Base-by-base conservation (phyloP, 129 eudicot species). In the Escallonia rubra region DNA sequence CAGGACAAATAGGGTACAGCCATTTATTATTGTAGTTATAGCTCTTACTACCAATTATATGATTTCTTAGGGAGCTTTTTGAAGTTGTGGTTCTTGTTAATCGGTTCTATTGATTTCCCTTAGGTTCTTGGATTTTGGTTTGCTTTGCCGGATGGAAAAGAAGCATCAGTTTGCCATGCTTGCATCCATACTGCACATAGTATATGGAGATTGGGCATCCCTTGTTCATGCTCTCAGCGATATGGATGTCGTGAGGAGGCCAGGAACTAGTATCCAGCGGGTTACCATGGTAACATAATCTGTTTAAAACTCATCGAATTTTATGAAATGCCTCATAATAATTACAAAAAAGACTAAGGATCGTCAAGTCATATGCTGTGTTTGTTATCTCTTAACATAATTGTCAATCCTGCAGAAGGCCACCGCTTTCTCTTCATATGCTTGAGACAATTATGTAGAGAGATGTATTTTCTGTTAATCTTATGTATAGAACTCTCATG, bases 61-160 rank as follows among this genome's bases (percentile, higher is more conserved):
- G 43, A 52, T 46, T 43, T 56, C 13, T 7, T n/a, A 63, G 46
- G 69, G 50, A 63, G 57, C 34, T 60, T 81, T 49, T 72, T 43
- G 10, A 44, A 51, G 41, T 44, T 68, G 10, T 72, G 63, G 41
- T 64, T 72, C 58, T 71, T 43, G 42, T 72, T 46, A 56, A 46
- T 68, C 66, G 47, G 41, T 74, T 40, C 4, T 61, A 9, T 53
- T 68, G 64, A 64, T 69, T 40, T 66, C 69, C 6, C 72, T 3
- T 56, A 93, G 99, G 86, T 84, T 94, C 79, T 90, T 94, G 77
- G 99, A 94, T 83, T 94, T 94, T 78, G 99, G 99, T 46, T 80
- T 94, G 75, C 71, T 94, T 65, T 94, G 99, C 70, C 96, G 95
- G 46, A 87, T 94, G 95, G 95, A 94, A 82, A 89, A 83, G 85